phyloP scores from a whole-genome alignment of 2,329 filamentous ascomycete genomes.

The Penicillium paneum region DNA sequence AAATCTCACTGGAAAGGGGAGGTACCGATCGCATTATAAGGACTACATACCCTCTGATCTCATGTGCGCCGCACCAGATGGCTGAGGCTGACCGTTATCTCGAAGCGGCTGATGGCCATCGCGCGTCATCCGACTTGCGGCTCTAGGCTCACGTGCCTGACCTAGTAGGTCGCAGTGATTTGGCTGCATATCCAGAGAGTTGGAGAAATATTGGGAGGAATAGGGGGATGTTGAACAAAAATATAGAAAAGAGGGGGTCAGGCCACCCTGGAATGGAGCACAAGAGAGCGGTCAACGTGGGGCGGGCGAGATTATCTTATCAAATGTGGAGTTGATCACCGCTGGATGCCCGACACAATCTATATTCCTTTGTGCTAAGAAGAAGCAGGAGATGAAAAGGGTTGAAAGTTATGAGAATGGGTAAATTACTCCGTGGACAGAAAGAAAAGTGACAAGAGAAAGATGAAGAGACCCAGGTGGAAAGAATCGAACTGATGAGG shows the following conservation, averaged over 20 bases:
- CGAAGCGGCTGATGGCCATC: slow-evolving; percentile 30
- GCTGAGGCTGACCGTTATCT: slow-evolving; percentile 36
- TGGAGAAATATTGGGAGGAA: not conserved
- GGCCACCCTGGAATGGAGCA: slow-evolving; percentile 18
- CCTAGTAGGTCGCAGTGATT: slow-evolving; percentile 39
- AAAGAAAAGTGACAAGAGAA: not conserved
- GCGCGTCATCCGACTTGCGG: slow-evolving; percentile 34
- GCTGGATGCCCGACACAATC: slow-evolving; percentile 20
- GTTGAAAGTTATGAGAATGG: not conserved
- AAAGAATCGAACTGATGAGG: slow-evolving; percentile 18
- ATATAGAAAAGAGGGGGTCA: slow-evolving; percentile 12
- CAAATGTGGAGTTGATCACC: slow-evolving; percentile 21
- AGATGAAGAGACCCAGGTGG: not conserved
- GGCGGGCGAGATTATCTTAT: slow-evolving; percentile 25
- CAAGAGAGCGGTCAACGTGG: slow-evolving; percentile 26
- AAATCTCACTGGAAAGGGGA: slow-evolving; percentile 15
- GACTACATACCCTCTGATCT: slow-evolving; percentile 44
- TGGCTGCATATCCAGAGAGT: slow-evolving; percentile 36
- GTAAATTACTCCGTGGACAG: too few species aligned
- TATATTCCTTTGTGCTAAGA: not conserved
- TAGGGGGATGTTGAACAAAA: slow-evolving; percentile 2
- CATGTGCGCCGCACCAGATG: slow-evolving; percentile 35
- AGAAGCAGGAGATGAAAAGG: not conserved
- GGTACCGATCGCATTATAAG: slow-evolving; percentile 13
- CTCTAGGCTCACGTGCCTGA: slow-evolving; percentile 35